phyloP scores from a whole-genome alignment of 2,329 filamentous ascomycete species.

The Epichloe brachyelytri region DNA sequence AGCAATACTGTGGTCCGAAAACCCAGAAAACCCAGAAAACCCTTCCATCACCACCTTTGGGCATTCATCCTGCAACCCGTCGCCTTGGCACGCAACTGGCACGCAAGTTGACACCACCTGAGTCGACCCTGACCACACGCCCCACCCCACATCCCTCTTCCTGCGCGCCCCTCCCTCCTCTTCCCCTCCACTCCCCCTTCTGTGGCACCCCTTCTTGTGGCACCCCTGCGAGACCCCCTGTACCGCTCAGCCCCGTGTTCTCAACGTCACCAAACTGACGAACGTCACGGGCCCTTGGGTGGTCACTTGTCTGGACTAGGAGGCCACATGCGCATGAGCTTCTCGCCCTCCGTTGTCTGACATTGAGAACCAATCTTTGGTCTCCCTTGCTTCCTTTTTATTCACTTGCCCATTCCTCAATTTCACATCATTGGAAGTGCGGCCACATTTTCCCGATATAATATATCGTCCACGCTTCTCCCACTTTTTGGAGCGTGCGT shows the following conservation, averaged over 20 bases:
- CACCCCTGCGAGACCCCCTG: constrained; percentile 2
- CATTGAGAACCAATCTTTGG: constrained; percentile 7
- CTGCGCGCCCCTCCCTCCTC: constrained; percentile 1
- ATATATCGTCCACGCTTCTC: constrained; percentile 3
- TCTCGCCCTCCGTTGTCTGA: constrained; percentile 10
- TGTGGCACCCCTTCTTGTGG: constrained; percentile 2
- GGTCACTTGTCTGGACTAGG: constrained; percentile 15
- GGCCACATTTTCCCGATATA: constrained; percentile 9
- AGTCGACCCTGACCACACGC: background rate
- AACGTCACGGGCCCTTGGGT: constrained; percentile 17
- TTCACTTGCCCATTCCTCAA: constrained; percentile 10
- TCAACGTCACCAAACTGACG: constrained; percentile 29
- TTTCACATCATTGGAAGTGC: constrained; percentile 8
- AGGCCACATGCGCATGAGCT: constrained; percentile 19
- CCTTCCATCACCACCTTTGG: background rate
- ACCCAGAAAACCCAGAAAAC: background rate
- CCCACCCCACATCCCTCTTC: background rate
- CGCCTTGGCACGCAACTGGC: background rate
- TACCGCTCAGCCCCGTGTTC: constrained; percentile 29
- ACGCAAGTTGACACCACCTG: background rate
- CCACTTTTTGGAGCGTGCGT: background rate
- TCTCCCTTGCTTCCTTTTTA: constrained; percentile 11
- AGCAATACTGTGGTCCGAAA: background rate
- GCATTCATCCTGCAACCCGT: background rate
- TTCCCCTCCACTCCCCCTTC: constrained; percentile 4